phyloP scores from a whole-genome alignment of 164 flowering plant species.

The Houttuynia cordata region DNA sequence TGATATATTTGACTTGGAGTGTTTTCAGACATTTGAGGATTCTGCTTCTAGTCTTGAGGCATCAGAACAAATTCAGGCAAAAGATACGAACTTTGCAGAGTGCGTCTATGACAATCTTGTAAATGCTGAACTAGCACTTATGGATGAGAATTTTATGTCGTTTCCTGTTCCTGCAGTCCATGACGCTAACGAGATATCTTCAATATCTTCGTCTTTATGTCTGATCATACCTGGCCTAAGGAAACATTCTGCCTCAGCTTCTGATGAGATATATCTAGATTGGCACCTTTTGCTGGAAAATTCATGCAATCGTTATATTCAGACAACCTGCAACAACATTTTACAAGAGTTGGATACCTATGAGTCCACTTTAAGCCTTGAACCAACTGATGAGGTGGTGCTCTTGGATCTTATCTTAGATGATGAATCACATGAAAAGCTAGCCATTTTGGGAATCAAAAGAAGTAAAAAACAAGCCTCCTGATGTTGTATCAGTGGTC shows the following conservation, averaged over 20 bases:
- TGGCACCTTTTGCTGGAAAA: conserved; percentile 70
- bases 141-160: conserved; percentile 65
- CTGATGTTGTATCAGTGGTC: conserved; percentile 8
- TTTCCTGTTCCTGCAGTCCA: conserved; percentile 59
- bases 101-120: conserved; percentile 51
- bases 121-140: conserved; percentile 49
- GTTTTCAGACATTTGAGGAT: conserved; percentile 18
- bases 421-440: conserved; percentile 16
- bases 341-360: conserved; percentile 24
- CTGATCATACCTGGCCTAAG: conserved; percentile 32
- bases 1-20: conserved; percentile 32
- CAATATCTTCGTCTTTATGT: conserved; percentile 20
- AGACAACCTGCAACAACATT: conserved; percentile 19
- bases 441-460: conserved; percentile 18
- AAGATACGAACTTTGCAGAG: conserved; percentile 26
- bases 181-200: conserved; percentile 25
- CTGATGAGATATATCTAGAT: conserved; percentile 77
- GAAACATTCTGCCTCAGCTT: conserved; percentile 46
- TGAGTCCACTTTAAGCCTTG: conserved; percentile 15
- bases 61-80: conserved; percentile 29
- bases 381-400: conserved; percentile 14
- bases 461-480: conserved; percentile 21
- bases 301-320: conserved; percentile 18
- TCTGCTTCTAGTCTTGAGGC: conserved; percentile 17
- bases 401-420: conserved; percentile 30